Percentiles rank a stretch among this genome's conserved stretches.
Evolutionary conservation across 495 filamentous ascomycete genomes (phyloP).

Genomic region (Bombardia bombarda): DNA sequence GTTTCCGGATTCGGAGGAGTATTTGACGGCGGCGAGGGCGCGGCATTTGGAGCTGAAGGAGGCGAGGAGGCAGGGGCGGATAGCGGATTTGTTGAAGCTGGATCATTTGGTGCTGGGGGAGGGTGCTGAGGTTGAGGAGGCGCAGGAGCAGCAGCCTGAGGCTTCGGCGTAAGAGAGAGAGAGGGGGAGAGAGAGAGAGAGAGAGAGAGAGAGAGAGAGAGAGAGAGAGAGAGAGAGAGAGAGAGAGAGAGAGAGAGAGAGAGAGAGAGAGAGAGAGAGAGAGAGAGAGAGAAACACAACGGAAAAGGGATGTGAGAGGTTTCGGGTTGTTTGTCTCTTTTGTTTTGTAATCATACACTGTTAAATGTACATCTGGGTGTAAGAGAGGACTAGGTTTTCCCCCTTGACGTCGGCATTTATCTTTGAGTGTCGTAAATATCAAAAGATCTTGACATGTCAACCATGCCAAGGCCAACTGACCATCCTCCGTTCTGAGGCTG

Average conservation of each 20-base stretch:
- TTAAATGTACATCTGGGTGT: constrained; percentile 12
- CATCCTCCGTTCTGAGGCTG: too few relatives aligned
- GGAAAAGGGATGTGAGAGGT: background rate
- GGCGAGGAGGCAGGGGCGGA: constrained; percentile 30
- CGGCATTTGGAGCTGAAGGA: constrained; percentile 34
- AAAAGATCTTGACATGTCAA: too few relatives aligned
- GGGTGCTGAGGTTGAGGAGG: constrained; percentile 4
- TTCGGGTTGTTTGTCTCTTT: background rate
- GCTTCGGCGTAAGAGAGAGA: constrained; percentile 3
- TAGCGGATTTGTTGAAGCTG: constrained; percentile 14
- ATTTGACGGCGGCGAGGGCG: constrained; percentile 29
- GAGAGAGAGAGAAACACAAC: background rate
- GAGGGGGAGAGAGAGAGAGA: background rate
- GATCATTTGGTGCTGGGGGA: constrained; percentile 8
- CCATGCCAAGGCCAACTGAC: too few relatives aligned
- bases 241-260: background rate
- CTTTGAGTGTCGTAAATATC: background rate
- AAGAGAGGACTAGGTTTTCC: background rate
- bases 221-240: background rate
- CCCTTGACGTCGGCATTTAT: background rate
- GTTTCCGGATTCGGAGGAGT: constrained; percentile 27
- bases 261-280: background rate
- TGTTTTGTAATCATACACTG: constrained; percentile 5
- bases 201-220: background rate
- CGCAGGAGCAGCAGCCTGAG: constrained; percentile 6